These are phyloP conservation scores for Phytophthora capsici DNA, from an alignment of 352 stramenopile species.

Conservation along the genomic window DNA sequence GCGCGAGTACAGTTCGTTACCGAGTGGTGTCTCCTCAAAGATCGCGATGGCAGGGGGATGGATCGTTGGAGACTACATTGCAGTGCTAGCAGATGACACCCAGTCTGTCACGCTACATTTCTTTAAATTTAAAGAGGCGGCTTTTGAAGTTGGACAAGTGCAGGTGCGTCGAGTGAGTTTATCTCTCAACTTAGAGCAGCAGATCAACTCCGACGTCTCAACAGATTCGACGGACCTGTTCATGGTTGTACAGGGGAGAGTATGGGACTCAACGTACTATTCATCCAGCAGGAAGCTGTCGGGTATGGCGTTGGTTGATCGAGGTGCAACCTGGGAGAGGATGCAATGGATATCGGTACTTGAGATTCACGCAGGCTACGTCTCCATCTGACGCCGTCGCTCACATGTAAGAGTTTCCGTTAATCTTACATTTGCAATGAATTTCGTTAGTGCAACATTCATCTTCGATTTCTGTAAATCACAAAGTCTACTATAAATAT, in stretches of 20 bases:
- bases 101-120: slow-evolving; percentile 3
- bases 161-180: slow-evolving; percentile 1
- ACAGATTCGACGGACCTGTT: background rate
- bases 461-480: too few species aligned
- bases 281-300: background rate
- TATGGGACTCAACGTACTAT: slow-evolving; percentile 8
- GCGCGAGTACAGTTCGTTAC: slow-evolving; percentile 29
- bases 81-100: background rate
- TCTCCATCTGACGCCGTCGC: background rate
- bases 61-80: slow-evolving; percentile 15
- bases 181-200: slow-evolving; percentile 5
- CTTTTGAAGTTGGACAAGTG: background rate
- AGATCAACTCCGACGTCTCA: background rate
- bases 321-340: slow-evolving; percentile 3
- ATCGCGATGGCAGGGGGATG: slow-evolving; percentile 5
- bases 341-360: slow-evolving; percentile 3
- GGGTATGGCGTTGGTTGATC: background rate
- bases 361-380: slow-evolving; percentile 10
- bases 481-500: too few species aligned
- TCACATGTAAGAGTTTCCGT: too few species aligned
- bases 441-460: too few species aligned
- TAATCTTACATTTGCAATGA: too few species aligned
- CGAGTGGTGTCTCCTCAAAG: slow-evolving; percentile 24
- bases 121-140: slow-evolving; percentile 1
- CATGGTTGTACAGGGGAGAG: slow-evolving; percentile 12